These are phyloP conservation scores for Lepidium africanum DNA, from an alignment of 345 rosid species.

Conservation along the genomic window DNA sequence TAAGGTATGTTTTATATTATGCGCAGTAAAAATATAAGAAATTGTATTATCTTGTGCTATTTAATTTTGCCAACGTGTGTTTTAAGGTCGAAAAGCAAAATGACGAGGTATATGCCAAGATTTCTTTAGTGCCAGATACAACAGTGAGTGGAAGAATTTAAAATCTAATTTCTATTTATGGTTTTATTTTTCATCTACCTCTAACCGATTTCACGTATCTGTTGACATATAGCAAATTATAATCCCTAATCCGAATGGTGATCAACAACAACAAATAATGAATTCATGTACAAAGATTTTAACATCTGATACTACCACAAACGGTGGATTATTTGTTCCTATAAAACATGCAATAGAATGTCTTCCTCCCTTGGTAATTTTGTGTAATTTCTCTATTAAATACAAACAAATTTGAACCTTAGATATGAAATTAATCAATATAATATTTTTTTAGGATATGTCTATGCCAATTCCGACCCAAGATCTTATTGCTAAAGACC, in stretches of 20 bases:
- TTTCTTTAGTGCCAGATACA: conserved; percentile 39
- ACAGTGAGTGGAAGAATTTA: conserved; percentile 40
- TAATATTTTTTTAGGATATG: conserved; percentile 36
- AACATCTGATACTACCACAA: background rate
- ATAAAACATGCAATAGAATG: conserved; percentile 42
- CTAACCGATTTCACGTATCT: background rate
- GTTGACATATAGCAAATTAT: background rate
- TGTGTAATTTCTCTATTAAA: background rate
- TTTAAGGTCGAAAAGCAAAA: conserved; percentile 46
- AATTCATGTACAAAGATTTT: background rate
- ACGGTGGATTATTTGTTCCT: conserved; percentile 55
- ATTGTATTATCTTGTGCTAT: too few relatives aligned
- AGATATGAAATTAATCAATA: background rate
- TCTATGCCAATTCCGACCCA: conserved; percentile 38
- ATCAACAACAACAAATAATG: background rate
- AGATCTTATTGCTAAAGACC: conserved; percentile 45
- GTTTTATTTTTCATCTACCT: background rate
- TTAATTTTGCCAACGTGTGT: background rate
- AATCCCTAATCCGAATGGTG: background rate
- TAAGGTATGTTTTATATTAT: conserved; percentile 25
- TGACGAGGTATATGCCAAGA: conserved; percentile 45
- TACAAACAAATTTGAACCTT: background rate
- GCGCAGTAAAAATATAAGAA: too few relatives aligned
- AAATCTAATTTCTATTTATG: conserved; percentile 13
- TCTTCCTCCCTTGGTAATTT: conserved; percentile 56